Evolutionary conservation across 768 basidiomycete genomes (phyloP).

Genomic region (Pleurotus tuoliensis): DNA sequence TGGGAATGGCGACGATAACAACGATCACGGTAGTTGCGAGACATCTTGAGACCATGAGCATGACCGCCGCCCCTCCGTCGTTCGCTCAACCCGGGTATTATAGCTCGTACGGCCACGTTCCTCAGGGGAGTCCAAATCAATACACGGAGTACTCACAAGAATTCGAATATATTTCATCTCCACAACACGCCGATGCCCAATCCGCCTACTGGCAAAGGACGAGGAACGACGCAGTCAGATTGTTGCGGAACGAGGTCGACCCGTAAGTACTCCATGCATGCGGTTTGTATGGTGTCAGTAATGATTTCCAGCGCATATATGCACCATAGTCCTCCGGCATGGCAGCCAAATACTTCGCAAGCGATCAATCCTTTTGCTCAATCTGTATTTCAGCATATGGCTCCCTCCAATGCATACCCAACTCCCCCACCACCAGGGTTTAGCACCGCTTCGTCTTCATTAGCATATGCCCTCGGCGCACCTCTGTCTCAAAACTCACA

Average conservation of each 20-base stretch:
- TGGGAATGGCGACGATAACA: too few species aligned
- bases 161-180: slow-evolving; percentile 49
- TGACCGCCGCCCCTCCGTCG: slow-evolving; percentile 57
- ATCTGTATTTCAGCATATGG: slow-evolving; percentile 59
- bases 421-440: slow-evolving; percentile 69
- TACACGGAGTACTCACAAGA: slow-evolving; percentile 71
- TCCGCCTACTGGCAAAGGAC: slow-evolving; percentile 63
- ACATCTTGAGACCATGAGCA: slow-evolving; percentile 58
- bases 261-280: slow-evolving; percentile 33
- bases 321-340: slow-evolving; percentile 38
- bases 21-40: slow-evolving; percentile 45
- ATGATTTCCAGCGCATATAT: slow-evolving; percentile 33
- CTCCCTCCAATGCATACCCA: slow-evolving; percentile 63
- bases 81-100: slow-evolving; percentile 59
- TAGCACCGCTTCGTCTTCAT: slow-evolving; percentile 65
- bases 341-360: slow-evolving; percentile 47
- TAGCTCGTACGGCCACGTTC: slow-evolving; percentile 26
- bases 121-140: slow-evolving; percentile 33
- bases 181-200: slow-evolving; percentile 39
- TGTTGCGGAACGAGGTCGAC: slow-evolving; percentile 51
- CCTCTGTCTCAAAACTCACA: slow-evolving; percentile 23
- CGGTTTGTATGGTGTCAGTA: not conserved
- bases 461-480: slow-evolving; percentile 67
- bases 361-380: slow-evolving; percentile 57
- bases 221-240: slow-evolving; percentile 55